phyloP scores from a whole-genome alignment of 208 protist species.

The Trypanosoma theileri region DNA sequence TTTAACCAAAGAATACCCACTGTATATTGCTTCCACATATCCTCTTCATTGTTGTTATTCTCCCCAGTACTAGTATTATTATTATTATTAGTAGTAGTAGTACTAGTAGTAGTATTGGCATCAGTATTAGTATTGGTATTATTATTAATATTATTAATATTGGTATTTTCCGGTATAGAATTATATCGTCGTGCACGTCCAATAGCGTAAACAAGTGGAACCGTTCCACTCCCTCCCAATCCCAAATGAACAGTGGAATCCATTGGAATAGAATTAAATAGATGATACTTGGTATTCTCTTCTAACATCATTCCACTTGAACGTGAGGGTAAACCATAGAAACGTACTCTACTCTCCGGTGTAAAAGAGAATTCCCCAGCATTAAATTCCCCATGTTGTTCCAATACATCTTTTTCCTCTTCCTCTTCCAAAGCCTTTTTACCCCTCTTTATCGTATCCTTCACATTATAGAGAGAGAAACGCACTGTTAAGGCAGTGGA shows the following conservation, averaged over 20 bases:
- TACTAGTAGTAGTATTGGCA: too few relatives aligned
- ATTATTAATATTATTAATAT: too few relatives aligned
- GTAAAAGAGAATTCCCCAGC: constrained; percentile 5
- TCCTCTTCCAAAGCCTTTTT: too few relatives aligned
- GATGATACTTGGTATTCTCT: not conserved
- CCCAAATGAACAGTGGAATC: not conserved
- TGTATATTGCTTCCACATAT: not conserved
- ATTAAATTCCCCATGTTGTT: too few relatives aligned
- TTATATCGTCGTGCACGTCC: not conserved
- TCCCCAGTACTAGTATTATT: not conserved
- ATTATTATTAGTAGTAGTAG: not conserved
- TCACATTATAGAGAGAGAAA: not conserved
- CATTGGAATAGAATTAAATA: not conserved
- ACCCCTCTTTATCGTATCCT: not conserved
- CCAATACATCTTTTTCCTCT: too few relatives aligned
- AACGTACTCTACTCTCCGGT: not conserved
- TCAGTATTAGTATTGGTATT: too few relatives aligned
- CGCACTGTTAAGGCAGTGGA: not conserved
- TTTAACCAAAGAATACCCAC: constrained; percentile 53
- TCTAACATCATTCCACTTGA: not conserved
- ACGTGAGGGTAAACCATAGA: constrained; percentile 18
- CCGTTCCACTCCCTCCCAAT: not conserved
- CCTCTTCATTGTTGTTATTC: not conserved
- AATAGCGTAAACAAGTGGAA: constrained; percentile 22
- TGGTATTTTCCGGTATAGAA: too few relatives aligned